Evolutionary conservation across 257 asterid genomes (phyloP), one percentile per base, ranked within the genome.

Genomic region (Salvia miltiorrhiza): DNA sequence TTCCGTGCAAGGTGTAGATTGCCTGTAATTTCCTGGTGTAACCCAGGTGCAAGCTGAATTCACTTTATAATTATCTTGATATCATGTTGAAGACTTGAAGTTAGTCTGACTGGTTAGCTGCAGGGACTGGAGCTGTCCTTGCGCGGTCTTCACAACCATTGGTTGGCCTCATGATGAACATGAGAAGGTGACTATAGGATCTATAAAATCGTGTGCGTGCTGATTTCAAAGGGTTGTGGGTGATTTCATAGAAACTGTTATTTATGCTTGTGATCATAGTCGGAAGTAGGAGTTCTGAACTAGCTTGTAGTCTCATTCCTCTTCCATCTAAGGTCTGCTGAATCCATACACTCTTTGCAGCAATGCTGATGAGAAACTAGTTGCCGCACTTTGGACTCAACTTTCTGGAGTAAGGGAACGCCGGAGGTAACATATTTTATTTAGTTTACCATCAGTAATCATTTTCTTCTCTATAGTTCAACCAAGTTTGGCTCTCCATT

Each of bases 101-200:
- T 77, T 63, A 52, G 47, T 72, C 77, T 69, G 54, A 62, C 70
- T 69, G 65, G 57, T 77, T 75, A 67, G 67, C 72, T 82, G 81
- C 78, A 93, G 96, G 82, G 71, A 93, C 95, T 26, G 96, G 97
- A 69, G 99, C 97, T 76, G 97, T 93, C 69, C 85, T 93, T 62
- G 99, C 99, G 21, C 95, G 99, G 71, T 93, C 99, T 44, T 88
- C 99, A 33, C 99, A 93, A 59, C 99, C 99, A 19, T 73, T 90
- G 72, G 97, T 93, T 78, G 99, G 99, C 49, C 85, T 93, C 75
- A 90, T 93, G 97, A 90, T 93, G 99, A 93, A 93, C 79, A 82
- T 90, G 94, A 87, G 99, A 85, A 93, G 98, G 98, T 93, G 70
- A 76, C 50, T 24, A 20, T 73, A 65, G 63, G 53, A 56, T 48